phyloP scores from a whole-genome alignment of 2,329 filamentous ascomycete species.

The Pleurostoma richardsiae region DNA sequence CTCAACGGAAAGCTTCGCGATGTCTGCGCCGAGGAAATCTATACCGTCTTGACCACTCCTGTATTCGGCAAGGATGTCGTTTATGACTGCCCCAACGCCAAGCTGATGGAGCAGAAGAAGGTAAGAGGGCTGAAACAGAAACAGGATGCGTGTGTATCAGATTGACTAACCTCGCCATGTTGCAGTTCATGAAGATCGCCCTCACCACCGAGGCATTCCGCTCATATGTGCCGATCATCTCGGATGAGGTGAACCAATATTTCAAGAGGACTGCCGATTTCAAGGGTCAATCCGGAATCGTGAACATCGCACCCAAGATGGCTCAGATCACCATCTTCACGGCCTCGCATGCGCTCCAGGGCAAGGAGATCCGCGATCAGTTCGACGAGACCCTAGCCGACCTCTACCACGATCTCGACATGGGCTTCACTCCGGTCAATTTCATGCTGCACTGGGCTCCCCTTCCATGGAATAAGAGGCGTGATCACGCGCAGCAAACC shows the following conservation, averaged over 20 bases:
- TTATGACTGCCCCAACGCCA: slow-evolving; percentile 79
- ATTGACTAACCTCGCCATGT: slow-evolving; percentile 3
- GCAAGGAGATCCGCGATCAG: slow-evolving; percentile 67
- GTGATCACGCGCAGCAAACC: slow-evolving; percentile 68
- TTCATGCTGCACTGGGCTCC: slow-evolving; percentile 78
- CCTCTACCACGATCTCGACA: slow-evolving; percentile 75
- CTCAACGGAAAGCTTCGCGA: slow-evolving; percentile 49
- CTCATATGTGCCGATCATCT: slow-evolving; percentile 66
- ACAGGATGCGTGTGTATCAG: no score
- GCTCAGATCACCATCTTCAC: slow-evolving; percentile 78
- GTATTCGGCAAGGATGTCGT: slow-evolving; percentile 74
- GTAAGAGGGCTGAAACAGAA: slow-evolving; percentile 25
- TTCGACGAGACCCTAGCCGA: slow-evolving; percentile 69
- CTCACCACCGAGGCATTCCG: slow-evolving; percentile 61
- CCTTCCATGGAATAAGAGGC: slow-evolving; percentile 68
- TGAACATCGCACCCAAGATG: slow-evolving; percentile 64
- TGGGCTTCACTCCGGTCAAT: slow-evolving; percentile 76
- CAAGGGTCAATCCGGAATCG: slow-evolving; percentile 51
- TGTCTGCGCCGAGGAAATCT: slow-evolving; percentile 50
- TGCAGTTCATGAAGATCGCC: slow-evolving; percentile 64
- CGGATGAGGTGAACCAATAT: slow-evolving; percentile 63
- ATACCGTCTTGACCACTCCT: slow-evolving; percentile 43
- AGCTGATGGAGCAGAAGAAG: slow-evolving; percentile 88
- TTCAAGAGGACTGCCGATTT: slow-evolving; percentile 52
- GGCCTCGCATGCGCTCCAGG: slow-evolving; percentile 70